Evolutionary conservation across 2,329 filamentous ascomycete species (phyloP), one percentile per base, ranked within the genome.

Genomic region (Exophiala sideris): DNA sequence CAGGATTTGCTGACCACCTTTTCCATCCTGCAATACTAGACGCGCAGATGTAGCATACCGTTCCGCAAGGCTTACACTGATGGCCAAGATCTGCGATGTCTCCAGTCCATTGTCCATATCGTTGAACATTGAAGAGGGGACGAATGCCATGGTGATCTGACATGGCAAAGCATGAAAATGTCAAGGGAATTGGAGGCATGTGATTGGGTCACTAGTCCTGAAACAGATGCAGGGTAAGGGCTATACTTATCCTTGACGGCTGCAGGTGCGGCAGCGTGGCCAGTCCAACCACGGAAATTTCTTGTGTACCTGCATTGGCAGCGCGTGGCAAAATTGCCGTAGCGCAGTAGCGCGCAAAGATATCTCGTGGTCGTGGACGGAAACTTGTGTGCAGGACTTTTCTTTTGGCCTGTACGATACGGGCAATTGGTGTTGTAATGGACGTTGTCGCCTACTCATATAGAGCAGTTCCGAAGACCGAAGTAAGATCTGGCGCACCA

Each of bases 251-350:
- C 56, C 34, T 47, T 34, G 40, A 18, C 42, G 34, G 40, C 32
- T 57, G 53, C 42, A 39, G 44, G 40, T 21, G 18, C 21, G 39
- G 16, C 18, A 20, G 20, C 18, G 44, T 14, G 48, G 36, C 45
- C 33, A 21, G 18, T 41, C 48, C 35, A 35, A 50, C 57, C 57
- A 59, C 57, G 57, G 57, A 44, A 52, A 57, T 52, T 50, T 51
- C 57, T 59, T 50, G 50, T 52, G 57, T 59, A 54, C 57, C 57
- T 59, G 57, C 57, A 59, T 59, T 59, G 47, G 49, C 32, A 1
- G 40, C 24, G 38, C 47, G 48, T 42, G 44, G 42, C 48, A 35
- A 47, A 49, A 54, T 29, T 29, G 24, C 24, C 24, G 24, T 29
- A 29, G 24, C 24, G 24, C 24, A 29, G 24, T 29, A 29, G 24